Evolutionary conservation across 2,329 filamentous ascomycete species (phyloP).

Genomic region (Epichloe typhina): DNA sequence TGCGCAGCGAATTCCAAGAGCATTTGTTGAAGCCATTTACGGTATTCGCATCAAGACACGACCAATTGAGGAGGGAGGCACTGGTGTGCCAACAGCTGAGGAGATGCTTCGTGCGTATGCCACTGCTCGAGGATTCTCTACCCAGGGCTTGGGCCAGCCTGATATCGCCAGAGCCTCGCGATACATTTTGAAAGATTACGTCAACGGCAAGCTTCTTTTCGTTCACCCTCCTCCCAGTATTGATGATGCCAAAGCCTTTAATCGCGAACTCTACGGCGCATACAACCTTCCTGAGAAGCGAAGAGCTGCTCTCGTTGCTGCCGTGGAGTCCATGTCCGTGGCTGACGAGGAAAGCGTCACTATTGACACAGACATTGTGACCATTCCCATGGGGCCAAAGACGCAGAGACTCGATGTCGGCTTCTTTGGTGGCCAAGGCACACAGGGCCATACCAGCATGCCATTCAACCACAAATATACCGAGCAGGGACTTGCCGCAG

Average conservation of each 20-base stretch:
- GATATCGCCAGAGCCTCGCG: constrained; percentile 88
- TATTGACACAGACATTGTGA: constrained; percentile 34
- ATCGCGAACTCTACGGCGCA: constrained; percentile 75
- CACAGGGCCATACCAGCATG: constrained; percentile 54
- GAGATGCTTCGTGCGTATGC: constrained; percentile 83
- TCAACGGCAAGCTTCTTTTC: constrained; percentile 87
- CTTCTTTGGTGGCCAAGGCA: constrained; percentile 66
- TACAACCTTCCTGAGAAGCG: constrained; percentile 72
- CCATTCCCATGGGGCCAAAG: constrained; percentile 52
- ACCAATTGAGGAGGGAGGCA: constrained; percentile 83
- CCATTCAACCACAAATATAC: constrained; percentile 88
- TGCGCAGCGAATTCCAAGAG: constrained; percentile 70
- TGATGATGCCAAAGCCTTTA: constrained; percentile 66
- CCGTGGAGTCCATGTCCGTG: constrained; percentile 33
- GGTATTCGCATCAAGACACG: constrained; percentile 77
- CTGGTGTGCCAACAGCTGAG: constrained; percentile 68
- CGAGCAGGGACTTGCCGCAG: constrained; percentile 49
- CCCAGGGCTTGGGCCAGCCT: constrained; percentile 76
- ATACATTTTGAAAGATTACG: constrained; percentile 90
- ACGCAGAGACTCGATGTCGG: constrained; percentile 67
- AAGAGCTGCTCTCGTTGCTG: constrained; percentile 46
- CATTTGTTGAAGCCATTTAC: constrained; percentile 85
- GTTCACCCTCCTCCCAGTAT: constrained; percentile 72
- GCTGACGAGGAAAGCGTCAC: constrained; percentile 17
- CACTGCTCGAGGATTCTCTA: constrained; percentile 77